Evolutionary conservation across 164 flowering plant genomes (phyloP), one percentile per base, ranked within the genome.

Genomic region (Umbellularia californica): DNA sequence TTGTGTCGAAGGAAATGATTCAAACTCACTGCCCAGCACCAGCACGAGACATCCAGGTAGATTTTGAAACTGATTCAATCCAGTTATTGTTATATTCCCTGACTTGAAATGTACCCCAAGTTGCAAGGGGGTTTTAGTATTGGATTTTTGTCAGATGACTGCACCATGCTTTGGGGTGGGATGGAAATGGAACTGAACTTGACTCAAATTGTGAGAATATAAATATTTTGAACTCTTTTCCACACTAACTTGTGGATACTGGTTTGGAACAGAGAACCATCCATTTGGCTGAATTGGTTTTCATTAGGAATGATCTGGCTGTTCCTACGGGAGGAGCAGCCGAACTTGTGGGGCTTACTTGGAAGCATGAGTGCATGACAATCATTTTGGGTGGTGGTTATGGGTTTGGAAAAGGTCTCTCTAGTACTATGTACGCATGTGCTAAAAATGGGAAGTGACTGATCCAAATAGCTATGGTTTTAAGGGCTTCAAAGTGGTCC

Each of bases 1-100:
- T 91, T 69, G 97, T 95, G 20, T 85, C 94, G n/a, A 92, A 93
- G 85, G 99, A 93, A 84, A 95, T 95, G 95, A 93, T 95, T 81
- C 83, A 93, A 77, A 64, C 85, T 67, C 94, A 92, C 78, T 92
- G 87, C 79, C 99, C 99, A 73, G 86, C 93, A 50, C 99, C 98
- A 12, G 94, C 97, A 50, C 1, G 85, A 25, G 95, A 92, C 80
- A 82, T 92, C 72, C 82, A 85, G 97, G 99, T 95, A 84, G 0
- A 41, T 23, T 68, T 60, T 20, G 10, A 41, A 6, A 7, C 10
- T 55, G 60, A 55, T 15, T 55, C 5, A 14, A 0, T 4, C 60
- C 17, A 14, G 17, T 55, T 20, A 4, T 20, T 55, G 5, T 55
- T 19, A 55, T 20, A 55, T 55, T 55, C 60, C n/a, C 20, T 13